phyloP scores from a whole-genome alignment of 768 basidiomycete genomes.

The Auriscalpium orientale region DNA sequence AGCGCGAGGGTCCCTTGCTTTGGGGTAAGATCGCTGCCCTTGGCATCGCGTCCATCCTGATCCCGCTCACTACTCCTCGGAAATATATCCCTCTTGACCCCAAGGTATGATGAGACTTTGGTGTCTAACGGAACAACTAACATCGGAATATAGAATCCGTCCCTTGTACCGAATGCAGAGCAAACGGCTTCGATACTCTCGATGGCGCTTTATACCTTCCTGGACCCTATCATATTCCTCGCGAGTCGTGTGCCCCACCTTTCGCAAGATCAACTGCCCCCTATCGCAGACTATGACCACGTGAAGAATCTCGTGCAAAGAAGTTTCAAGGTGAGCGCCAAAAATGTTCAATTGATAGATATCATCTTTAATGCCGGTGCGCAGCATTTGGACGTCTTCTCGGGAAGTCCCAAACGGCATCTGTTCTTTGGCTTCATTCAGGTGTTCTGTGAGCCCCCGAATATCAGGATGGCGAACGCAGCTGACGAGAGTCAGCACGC shows the following conservation, averaged over 20 bases:
- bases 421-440: too few species aligned
- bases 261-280: conserved; percentile 34
- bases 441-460: conserved; percentile 14
- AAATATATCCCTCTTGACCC: not conserved
- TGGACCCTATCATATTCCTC: conserved; percentile 35
- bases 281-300: conserved; percentile 40
- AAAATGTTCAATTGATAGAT: conserved; percentile 18
- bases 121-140: too few species aligned
- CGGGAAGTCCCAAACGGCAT: too few species aligned
- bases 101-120: not conserved
- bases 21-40: not conserved
- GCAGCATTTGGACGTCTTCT: too few species aligned
- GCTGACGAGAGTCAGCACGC: conserved; percentile 1
- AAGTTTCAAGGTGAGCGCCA: conserved; percentile 20
- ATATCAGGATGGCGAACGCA: too few species aligned
- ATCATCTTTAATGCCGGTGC: too few species aligned
- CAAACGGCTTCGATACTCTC: conserved; percentile 25
- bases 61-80: too few species aligned
- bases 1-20: not conserved
- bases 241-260: conserved; percentile 40
- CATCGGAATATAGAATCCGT: conserved; percentile 23
- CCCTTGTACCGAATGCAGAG: conserved; percentile 19
- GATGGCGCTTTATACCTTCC: conserved; percentile 36
- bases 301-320: conserved; percentile 24
- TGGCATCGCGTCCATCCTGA: not conserved